Evolutionary conservation across 208 protist genomes (phyloP), one percentile per base, ranked within the genome.

Genomic region (Angomonas ambiguus): DNA sequence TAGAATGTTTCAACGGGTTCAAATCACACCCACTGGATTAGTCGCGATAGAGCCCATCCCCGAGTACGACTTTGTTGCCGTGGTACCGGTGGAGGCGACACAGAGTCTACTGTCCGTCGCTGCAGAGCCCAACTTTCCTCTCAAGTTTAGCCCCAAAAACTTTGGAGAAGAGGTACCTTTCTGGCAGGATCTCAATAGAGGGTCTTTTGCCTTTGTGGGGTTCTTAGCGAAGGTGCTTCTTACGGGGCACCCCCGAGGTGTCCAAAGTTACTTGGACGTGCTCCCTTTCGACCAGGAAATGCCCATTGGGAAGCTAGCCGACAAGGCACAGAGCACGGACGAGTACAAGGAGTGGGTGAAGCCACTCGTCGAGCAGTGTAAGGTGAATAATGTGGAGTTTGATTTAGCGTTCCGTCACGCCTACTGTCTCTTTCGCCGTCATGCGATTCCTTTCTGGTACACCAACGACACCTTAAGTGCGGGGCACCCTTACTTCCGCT

Each of bases 401-500:
- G 77, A 92, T 56, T 51, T 80, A 1, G 77, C 78, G 0, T 92
- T 93, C 69, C 74, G 81, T 2, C 80, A 85, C 73, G 85, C 85
- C 16, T 96, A 92, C 70, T 92, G 87, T 65, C 85, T 96, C 62
- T 92, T 91, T 57, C 80, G 90, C 0, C 85, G 87, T 8, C 87
- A 93, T 67, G 87, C 79, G 28, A 82, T 96, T 62, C 90, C 90
- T 1, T 89, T 96, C 57, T 96, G 87, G 87, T 80, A 77, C 41
- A 68, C 69, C 22, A 86, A 70, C 25, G 83, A 68, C 25, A 65
- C 45, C 0, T 74, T 73, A 35, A 79, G 86, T 64, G 74, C 77
- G 11, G 87, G 87, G 1, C 90, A 93, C 72, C 90, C 90, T 28
- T 87, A 81, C 59, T 95, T 92, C 65, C 69, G 81, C 59, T 51